Evolutionary conservation across 768 basidiomycete species (phyloP).

Genomic region (Lactarius pseudohatsudake): DNA sequence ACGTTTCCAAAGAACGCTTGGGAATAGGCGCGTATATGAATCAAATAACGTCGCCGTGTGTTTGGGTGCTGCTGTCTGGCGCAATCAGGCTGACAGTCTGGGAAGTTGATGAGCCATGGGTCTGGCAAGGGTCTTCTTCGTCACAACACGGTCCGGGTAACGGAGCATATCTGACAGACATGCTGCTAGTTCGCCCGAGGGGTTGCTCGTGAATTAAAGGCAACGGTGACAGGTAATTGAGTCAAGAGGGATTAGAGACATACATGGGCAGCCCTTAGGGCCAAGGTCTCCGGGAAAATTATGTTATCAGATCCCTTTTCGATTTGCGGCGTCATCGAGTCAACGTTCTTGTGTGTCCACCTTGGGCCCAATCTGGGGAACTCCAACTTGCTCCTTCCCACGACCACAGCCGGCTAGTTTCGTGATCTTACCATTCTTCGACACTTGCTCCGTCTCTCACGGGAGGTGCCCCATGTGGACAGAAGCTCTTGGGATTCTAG

Average conservation of each 20-base stretch:
- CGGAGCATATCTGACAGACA: background rate
- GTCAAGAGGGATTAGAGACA: background rate
- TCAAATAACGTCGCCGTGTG: slow-evolving; percentile 10
- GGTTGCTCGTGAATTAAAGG: background rate
- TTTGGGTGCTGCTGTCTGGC: slow-evolving; percentile 10
- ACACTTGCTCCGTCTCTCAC: slow-evolving; percentile 21
- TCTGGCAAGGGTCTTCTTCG: background rate
- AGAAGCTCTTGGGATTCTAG: slow-evolving; percentile 21
- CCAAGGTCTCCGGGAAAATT: slow-evolving; percentile 17
- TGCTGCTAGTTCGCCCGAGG: slow-evolving; percentile 6
- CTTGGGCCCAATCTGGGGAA: background rate
- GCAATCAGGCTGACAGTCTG: slow-evolving; percentile 24
- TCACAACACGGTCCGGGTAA: slow-evolving; percentile 9
- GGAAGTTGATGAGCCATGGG: slow-evolving; percentile 18
- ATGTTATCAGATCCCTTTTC: slow-evolving; percentile 20
- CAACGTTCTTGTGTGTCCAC: background rate
- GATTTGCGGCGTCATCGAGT: slow-evolving; percentile 9
- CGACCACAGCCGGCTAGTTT: slow-evolving; percentile 9
- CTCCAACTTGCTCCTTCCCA: background rate
- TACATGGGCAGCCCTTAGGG: background rate
- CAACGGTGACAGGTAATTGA: slow-evolving; percentile 2
- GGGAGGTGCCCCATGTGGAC: slow-evolving; percentile 24
- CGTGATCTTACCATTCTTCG: slow-evolving; percentile 15
- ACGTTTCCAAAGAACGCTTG: slow-evolving; percentile 22
- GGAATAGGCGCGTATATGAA: slow-evolving; percentile 19